These are phyloP conservation scores for Triticum dicoccoides DNA, from an alignment of 176 grass and related monocot genomes.

Conservation along the genomic window DNA sequence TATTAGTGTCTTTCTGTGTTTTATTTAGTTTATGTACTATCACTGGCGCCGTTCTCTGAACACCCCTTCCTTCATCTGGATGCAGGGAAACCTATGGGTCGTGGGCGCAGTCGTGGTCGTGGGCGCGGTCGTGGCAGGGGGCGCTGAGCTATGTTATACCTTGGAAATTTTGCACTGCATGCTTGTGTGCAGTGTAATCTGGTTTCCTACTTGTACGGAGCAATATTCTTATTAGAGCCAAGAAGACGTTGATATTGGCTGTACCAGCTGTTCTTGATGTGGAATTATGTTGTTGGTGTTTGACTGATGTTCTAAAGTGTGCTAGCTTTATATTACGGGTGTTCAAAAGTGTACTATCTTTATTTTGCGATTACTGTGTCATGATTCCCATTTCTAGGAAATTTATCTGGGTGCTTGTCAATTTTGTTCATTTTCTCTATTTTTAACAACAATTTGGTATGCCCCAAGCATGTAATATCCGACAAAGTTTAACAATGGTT, in stretches of 20 bases:
- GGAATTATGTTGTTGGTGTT: conserved; percentile 19
- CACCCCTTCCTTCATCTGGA: neutral
- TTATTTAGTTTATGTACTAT: neutral
- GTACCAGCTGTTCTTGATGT: neutral
- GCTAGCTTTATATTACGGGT: conserved; percentile 11
- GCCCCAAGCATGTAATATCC: neutral
- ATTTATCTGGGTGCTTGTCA: no score
- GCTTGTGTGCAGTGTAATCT: conserved; percentile 37
- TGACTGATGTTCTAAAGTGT: neutral
- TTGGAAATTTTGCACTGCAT: conserved; percentile 40
- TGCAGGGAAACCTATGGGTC: conserved; percentile 68
- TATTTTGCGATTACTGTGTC: conserved; percentile 20
- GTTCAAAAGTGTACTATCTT: neutral
- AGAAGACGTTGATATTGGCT: neutral
- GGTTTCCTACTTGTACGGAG: conserved; percentile 13
- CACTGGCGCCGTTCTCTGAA: neutral
- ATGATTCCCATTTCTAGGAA: neutral
- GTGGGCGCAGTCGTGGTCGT: conserved; percentile 65
- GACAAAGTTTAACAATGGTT: neutral
- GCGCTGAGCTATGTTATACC: conserved; percentile 29
- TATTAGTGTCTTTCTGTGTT: neutral
- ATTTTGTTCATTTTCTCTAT: no score
- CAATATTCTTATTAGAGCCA: neutral
- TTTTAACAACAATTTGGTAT: neutral
- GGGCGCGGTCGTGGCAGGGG: conserved; percentile 64